Evolutionary conservation across 2,329 filamentous ascomycete species (phyloP).

Genomic region (Neonectria coccinea): DNA sequence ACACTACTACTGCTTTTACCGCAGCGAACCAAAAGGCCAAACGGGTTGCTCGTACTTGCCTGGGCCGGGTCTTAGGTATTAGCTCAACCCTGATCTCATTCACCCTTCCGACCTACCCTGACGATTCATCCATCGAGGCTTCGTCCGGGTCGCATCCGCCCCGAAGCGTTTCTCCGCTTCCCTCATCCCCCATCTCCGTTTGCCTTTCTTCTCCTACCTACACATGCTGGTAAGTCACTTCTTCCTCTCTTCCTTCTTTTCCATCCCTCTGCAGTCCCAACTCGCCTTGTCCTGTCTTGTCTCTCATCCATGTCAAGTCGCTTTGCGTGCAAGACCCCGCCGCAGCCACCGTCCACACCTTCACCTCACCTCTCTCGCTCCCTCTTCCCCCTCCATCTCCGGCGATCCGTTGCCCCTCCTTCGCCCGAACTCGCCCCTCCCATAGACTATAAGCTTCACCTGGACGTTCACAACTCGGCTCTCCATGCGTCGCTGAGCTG

Average conservation of each 20-base stretch:
- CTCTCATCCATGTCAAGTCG: background rate
- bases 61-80: slow-evolving; percentile 21
- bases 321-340: slow-evolving; percentile 30
- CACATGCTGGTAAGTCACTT: slow-evolving; percentile 35
- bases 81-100: slow-evolving; percentile 23
- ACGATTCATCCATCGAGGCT: slow-evolving; percentile 3
- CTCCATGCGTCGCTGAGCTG: slow-evolving; percentile 39
- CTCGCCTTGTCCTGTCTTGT: slow-evolving; percentile 13
- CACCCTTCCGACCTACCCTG: slow-evolving; percentile 1
- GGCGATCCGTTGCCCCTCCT: slow-evolving; percentile 44
- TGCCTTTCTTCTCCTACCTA: slow-evolving; percentile 19
- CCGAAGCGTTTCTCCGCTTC: slow-evolving; percentile 33
- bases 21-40: slow-evolving; percentile 12
- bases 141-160: slow-evolving; percentile 21
- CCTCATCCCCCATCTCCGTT: slow-evolving; percentile 26
- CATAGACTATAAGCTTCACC: slow-evolving; percentile 40
- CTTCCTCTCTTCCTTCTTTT: slow-evolving; percentile 19
- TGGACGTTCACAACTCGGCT: slow-evolving; percentile 35
- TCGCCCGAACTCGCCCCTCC: slow-evolving; percentile 41
- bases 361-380: slow-evolving; percentile 35
- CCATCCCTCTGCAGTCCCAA: slow-evolving; percentile 16
- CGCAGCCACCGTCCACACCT: slow-evolving; percentile 29
- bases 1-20: slow-evolving; percentile 1
- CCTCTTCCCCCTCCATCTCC: slow-evolving; percentile 41
- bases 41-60: slow-evolving; percentile 12